Base-by-base conservation (phyloP, 345 rosid species). In the Arabis hirsuta region DNA sequence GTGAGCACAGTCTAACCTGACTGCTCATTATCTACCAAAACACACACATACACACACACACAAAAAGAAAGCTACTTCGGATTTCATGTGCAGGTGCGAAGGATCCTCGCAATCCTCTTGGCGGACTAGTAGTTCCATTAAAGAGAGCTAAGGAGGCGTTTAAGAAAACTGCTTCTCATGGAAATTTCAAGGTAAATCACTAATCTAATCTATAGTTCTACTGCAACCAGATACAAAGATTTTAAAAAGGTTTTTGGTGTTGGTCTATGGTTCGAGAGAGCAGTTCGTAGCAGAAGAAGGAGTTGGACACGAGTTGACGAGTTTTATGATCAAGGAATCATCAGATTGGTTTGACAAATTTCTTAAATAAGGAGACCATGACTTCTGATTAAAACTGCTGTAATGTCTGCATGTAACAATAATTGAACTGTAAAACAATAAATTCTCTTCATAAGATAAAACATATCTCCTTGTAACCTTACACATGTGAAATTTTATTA, bases 61-160 rank as follows among this genome's bases (percentile, higher is more conserved):
- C 4, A 20, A 5, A 47, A 3, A n/a, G 8, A 46, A 2, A 36
- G 1, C 0, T 4, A 22, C 54, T 27, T 8, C 3, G 27, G 44
- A n/a, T 55, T 29, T 48, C 55, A 4, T 69, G 38, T 42, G 32
- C 44, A 91, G 97, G 96, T 29, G 89, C 80, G 12, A 81, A 84
- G 24, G 97, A 94, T 80, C 96, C 85, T 38, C 96, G 91, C 12
- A 88, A 91, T 82, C 96, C 97, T 4, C 67, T 85, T 44, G 91
- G 56, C 1, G 97, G 96, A 69, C 56, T 95, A 64, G 77, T 80
- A 72, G 60, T 57, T 68, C 87, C 93, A 47, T 65, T 71, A 65
- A 69, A 72, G 65, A 83, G 72, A 63, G 80, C 89, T 34, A 27
- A 38, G 19, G 55, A 78, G 78, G 89, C 86, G 7, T 90, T 88